These are phyloP conservation scores for Pythium rishiriense DNA, from an alignment of 352 stramenopile species.

Conservation along the genomic window DNA sequence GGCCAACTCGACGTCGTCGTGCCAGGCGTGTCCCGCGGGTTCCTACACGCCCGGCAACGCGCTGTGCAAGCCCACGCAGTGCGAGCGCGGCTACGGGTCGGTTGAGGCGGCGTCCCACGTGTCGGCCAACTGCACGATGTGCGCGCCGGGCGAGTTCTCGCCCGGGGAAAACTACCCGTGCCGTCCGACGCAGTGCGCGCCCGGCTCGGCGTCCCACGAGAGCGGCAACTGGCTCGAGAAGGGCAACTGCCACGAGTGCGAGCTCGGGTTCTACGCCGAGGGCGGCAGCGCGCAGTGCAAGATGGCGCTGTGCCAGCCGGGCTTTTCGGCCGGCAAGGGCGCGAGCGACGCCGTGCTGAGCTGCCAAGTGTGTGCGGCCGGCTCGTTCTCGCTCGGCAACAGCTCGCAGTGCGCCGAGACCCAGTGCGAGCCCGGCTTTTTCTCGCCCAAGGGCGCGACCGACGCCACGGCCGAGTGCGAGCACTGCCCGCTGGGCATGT, in stretches of 20 bases:
- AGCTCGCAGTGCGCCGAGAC: constrained; percentile 36
- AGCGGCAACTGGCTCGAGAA: constrained; percentile 42
- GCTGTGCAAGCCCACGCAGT: constrained; percentile 39
- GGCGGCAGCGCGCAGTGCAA: constrained; percentile 39
- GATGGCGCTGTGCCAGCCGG: constrained; percentile 40
- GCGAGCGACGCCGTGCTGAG: constrained; percentile 30
- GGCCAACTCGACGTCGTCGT: constrained; percentile 25
- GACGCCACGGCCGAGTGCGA: constrained; percentile 33
- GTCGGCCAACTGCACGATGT: constrained; percentile 49
- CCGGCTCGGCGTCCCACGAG: constrained; percentile 34
- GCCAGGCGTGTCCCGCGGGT: constrained; percentile 34
- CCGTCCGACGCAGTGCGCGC: constrained; percentile 30
- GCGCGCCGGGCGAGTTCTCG: constrained; percentile 36
- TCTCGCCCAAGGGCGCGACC: constrained; percentile 38
- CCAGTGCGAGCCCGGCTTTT: constrained; percentile 34
- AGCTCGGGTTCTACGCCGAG: constrained; percentile 39
- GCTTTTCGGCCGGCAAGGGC: constrained; percentile 33
- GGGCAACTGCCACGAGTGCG: constrained; percentile 44
- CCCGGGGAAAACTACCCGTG: constrained; percentile 56
- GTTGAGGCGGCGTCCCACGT: constrained; percentile 36
- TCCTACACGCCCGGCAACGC: constrained; percentile 42
- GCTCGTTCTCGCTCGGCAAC: constrained; percentile 40
- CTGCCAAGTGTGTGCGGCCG: constrained; percentile 39
- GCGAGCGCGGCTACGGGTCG: constrained; percentile 39
- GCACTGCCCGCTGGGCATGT: constrained; percentile 38